Evolutionary conservation across 2,329 filamentous ascomycete species (phyloP), one percentile per base, ranked within the genome.

Genomic region (Alternaria dauci): DNA sequence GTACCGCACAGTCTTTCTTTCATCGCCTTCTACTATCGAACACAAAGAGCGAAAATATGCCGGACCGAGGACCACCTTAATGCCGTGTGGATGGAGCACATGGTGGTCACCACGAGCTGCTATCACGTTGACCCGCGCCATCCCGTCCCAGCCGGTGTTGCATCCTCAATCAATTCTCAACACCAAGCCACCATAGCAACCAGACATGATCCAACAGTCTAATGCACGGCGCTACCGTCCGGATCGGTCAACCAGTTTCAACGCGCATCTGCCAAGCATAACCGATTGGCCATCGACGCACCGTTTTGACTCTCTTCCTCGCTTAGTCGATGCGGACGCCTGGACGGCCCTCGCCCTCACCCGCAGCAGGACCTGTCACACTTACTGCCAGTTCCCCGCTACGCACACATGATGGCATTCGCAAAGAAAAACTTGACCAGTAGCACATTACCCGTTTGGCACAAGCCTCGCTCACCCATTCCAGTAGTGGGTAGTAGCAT

Each of bases 361-460:
- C 65, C 72, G 70, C 68, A 70, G 71, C 71, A 72, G 54, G 61
- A 69, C 69, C 67, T 70, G 71, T 74, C 74, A 76, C 74, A 72
- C 67, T 69, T 66, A 51, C 52, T 61, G 58, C 66, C 56, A 60
- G 59, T 66, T 56, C 60, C 61, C 64, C 59, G 59, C 62, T 59
- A 47, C 61, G 61, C 62, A 63, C 62, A 60, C 57, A 56, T 60
- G 52, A 60, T 62, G 28, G 52, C 56, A 69, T 66, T 65, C 66
- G 62, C 63, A 61, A 56, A 64, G 39, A 54, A 59, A 62, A 51
- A 53, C 43, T 32, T 47, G 46, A 46, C 38, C 38, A 44, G 46
- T 47, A 59, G 23, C 52, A 56, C 39, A 26, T 38, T 43, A 43
- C 58, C 55, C 14, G 36, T 62, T 62, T 60, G 61, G 59, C 43